These are phyloP conservation scores for Coemansia sp. DNA, from an alignment of 192 early-diverging fungal genomes.

Conservation along the genomic window DNA sequence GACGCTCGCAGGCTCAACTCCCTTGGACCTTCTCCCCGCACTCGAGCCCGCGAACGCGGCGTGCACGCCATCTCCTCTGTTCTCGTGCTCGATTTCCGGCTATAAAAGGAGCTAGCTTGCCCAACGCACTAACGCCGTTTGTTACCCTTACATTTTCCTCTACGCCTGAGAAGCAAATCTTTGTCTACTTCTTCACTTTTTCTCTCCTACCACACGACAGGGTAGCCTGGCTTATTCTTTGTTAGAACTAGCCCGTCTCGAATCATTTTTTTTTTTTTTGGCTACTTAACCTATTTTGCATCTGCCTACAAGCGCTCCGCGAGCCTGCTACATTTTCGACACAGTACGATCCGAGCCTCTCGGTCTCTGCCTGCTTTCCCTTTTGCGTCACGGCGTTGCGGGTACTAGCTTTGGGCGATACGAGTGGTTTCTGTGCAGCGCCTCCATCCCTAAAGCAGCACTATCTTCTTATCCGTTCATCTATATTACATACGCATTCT, in stretches of 20 bases:
- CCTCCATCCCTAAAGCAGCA: slow-evolving; percentile 7
- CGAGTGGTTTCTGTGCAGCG: neutral
- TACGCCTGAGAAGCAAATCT: neutral
- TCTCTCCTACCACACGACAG: neutral
- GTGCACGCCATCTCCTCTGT: neutral
- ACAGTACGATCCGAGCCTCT: neutral
- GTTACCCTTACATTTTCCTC: neutral
- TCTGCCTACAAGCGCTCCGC: neutral
- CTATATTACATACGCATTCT: slow-evolving; percentile 6
- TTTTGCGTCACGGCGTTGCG: neutral
- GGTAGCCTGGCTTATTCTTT: neutral
- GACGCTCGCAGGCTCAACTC: neutral
- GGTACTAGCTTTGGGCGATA: neutral
- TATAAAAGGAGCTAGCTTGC: slow-evolving; percentile 8
- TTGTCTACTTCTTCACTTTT: neutral
- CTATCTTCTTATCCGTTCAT: neutral
- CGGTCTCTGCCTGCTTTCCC: neutral
- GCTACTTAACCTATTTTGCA: neutral
- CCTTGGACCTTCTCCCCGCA: neutral
- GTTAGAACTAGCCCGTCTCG: neutral
- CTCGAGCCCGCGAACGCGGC: neutral
- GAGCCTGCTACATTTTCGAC: neutral
- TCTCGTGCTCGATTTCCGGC: slow-evolving; percentile 5
- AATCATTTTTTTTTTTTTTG: neutral
- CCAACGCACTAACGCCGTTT: neutral